phyloP scores from a whole-genome alignment of 768 basidiomycete species.

The Pulveroboletus sp. region DNA sequence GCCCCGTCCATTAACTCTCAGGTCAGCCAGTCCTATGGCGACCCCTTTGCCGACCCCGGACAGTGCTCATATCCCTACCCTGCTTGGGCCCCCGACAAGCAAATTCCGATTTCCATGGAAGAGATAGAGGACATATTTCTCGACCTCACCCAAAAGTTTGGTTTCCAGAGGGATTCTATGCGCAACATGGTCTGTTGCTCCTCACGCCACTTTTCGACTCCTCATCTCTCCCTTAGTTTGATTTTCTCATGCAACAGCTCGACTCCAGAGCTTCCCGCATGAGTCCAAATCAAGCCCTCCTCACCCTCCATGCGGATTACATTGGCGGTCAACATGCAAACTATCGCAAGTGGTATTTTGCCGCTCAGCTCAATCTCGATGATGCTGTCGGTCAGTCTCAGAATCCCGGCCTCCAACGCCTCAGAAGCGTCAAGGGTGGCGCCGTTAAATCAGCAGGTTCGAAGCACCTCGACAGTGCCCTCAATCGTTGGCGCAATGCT shows the following conservation, averaged over 20 bases:
- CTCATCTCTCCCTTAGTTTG: slow-evolving; percentile 55
- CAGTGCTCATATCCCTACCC: slow-evolving; percentile 74
- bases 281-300: slow-evolving; percentile 92
- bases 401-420: slow-evolving; percentile 87
- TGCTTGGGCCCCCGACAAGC: slow-evolving; percentile 89
- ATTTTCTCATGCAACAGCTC: slow-evolving; percentile 96
- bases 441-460: slow-evolving; percentile 46
- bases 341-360: slow-evolving; percentile 99
- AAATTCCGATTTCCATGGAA: slow-evolving; percentile 95
- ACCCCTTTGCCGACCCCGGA: slow-evolving; percentile 55
- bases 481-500: slow-evolving; percentile 93
- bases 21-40: slow-evolving; percentile 51
- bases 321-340: slow-evolving; percentile 98
- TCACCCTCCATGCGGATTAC: slow-evolving; percentile 97
- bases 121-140: slow-evolving; percentile 99
- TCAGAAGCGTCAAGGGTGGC: slow-evolving; percentile 72
- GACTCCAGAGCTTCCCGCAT: slow-evolving; percentile 98
- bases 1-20: slow-evolving; percentile 58
- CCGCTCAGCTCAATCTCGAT: slow-evolving; percentile 97
- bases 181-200: slow-evolving; percentile 72
- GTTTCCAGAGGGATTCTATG: slow-evolving; percentile 95
- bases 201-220: background rate
- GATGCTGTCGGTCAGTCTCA: slow-evolving; percentile 95
- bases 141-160: slow-evolving; percentile 97
- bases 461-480: slow-evolving; percentile 90